Evolutionary conservation across 1,284 basidiomycete genomes (phyloP).

Genomic region (Ceratobasidium sp.): DNA sequence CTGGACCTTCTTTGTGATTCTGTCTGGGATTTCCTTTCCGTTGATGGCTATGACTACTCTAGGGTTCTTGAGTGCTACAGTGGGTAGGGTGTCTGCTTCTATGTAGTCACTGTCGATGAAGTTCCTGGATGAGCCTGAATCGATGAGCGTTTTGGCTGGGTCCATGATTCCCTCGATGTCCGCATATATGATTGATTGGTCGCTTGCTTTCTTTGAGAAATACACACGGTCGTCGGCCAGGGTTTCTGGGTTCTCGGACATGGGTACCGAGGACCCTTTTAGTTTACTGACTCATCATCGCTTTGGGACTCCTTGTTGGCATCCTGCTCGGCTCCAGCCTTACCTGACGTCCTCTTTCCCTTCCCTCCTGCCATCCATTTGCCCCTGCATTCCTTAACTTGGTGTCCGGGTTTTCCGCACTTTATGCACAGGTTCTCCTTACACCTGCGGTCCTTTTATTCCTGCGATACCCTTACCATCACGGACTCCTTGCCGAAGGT

Average conservation of each 20-base stretch:
- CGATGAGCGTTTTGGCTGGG: no score
- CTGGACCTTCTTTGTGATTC: neutral
- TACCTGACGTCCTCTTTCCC: neutral
- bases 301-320: neutral
- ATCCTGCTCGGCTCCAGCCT: neutral
- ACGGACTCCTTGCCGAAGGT: neutral
- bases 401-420: no score
- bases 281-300: no score
- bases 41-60: neutral
- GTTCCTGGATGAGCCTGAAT: constrained; percentile 3
- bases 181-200: no score
- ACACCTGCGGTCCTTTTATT: no score
- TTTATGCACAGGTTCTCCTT: no score
- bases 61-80: neutral
- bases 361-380: neutral
- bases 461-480: neutral
- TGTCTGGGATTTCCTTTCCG: neutral
- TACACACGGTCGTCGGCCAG: neutral
- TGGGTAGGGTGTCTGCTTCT: neutral
- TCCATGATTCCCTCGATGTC: no score
- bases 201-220: no score
- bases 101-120: neutral
- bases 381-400: no score
- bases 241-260: neutral
- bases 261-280: neutral